phyloP scores from a whole-genome alignment of 169 alveolate species.

The Eimeria acervulina region DNA sequence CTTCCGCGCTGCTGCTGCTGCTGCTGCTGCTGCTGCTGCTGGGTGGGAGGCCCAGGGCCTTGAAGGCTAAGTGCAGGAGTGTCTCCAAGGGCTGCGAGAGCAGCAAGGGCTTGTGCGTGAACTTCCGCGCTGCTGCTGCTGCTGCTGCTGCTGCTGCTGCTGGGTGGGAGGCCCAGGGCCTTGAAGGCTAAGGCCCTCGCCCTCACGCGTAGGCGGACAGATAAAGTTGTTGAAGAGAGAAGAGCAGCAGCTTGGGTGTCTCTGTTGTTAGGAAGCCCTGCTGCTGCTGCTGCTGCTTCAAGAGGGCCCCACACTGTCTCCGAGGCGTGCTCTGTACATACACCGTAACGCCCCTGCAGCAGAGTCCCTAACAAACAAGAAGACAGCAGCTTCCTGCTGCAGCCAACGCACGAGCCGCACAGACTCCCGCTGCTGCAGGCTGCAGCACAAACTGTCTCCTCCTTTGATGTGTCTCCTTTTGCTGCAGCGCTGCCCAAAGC shows the following conservation, averaged over 20 bases:
- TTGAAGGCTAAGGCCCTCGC: conserved; percentile 37
- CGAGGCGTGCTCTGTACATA: background rate
- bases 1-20: background rate
- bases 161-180: conserved; percentile 17
- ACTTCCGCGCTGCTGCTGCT: background rate
- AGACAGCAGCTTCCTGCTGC: conserved; percentile 31
- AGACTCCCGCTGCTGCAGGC: background rate
- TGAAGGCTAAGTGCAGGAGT: background rate
- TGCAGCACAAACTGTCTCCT: background rate
- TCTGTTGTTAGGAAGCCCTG: background rate
- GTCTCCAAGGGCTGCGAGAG: conserved; percentile 14
- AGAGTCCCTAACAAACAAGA: background rate
- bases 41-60: no score
- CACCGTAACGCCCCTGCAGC: background rate
- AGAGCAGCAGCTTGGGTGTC: conserved; percentile 41
- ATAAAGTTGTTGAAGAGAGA: background rate
- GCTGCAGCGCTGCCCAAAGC: background rate
- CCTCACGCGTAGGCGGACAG: conserved; percentile 17
- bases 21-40: conserved; percentile 53
- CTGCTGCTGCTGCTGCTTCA: conserved; percentile 54
- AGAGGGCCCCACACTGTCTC: background rate
- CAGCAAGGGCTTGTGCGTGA: conserved; percentile 34
- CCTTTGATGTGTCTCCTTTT: background rate
- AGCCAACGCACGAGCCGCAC: conserved; percentile 21
- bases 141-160: conserved; percentile 54